These are phyloP conservation scores for Calophaca sinica DNA, from an alignment of 306 rosid genomes.

Conservation along the genomic window DNA sequence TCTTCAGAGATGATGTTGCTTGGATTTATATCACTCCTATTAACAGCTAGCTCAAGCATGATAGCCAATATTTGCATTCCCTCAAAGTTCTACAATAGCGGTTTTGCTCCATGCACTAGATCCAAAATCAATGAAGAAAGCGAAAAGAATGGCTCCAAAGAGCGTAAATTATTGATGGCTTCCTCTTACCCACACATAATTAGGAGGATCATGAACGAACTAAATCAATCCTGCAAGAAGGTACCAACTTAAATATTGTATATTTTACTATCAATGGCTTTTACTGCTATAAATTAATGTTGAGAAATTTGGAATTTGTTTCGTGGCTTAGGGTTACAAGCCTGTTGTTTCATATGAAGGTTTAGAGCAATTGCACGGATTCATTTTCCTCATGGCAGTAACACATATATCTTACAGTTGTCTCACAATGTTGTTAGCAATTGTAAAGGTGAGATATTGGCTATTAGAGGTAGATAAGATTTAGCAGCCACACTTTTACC, in stretches of 20 bases:
- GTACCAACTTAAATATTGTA: slow-evolving; percentile 47
- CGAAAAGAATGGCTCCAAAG: slow-evolving; percentile 53
- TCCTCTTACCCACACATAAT: neutral
- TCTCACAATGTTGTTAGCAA: slow-evolving; percentile 88
- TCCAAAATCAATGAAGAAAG: slow-evolving; percentile 68
- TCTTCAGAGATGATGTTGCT: slow-evolving; percentile 91
- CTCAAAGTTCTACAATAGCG: slow-evolving; percentile 69
- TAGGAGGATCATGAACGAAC: slow-evolving; percentile 52
- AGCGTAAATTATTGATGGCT: slow-evolving; percentile 40
- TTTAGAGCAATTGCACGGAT: slow-evolving; percentile 94
- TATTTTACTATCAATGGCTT: slow-evolving; percentile 24
- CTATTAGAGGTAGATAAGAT: neutral
- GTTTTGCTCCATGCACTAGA: slow-evolving; percentile 78
- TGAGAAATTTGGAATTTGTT: slow-evolving; percentile 40
- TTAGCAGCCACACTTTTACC: slow-evolving; percentile 36
- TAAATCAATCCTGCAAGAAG: slow-evolving; percentile 61
- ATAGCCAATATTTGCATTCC: slow-evolving; percentile 87
- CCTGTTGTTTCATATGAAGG: slow-evolving; percentile 90
- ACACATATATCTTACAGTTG: slow-evolving; percentile 95
- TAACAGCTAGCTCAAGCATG: slow-evolving; percentile 85
- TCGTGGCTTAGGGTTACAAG: slow-evolving; percentile 69
- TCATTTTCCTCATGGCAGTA: slow-evolving; percentile 93
- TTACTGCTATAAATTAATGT: slow-evolving; percentile 15
- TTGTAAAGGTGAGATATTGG: slow-evolving; percentile 73
- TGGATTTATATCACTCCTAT: slow-evolving; percentile 91